phyloP scores from a whole-genome alignment of 768 basidiomycete genomes.

The Cystofilobasidium macerans region DNA sequence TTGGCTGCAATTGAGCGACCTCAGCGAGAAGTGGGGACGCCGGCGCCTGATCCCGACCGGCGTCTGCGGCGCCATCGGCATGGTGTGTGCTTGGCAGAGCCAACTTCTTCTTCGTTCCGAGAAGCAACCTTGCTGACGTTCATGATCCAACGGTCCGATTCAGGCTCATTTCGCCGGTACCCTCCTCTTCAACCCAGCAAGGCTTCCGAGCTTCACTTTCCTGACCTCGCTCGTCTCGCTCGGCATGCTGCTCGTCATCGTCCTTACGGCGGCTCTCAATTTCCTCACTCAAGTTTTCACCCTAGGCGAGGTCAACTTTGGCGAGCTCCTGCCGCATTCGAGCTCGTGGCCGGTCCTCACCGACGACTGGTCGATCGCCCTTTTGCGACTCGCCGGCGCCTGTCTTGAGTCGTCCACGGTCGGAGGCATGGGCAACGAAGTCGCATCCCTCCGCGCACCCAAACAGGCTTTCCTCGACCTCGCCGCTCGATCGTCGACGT shows the following conservation, averaged over 20 bases:
- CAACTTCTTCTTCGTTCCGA: neutral
- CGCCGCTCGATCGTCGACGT: neutral
- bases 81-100: neutral
- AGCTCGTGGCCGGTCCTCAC: neutral
- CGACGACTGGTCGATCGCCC: conserved; percentile 18
- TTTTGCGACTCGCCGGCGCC: neutral
- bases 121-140: too few relatives aligned
- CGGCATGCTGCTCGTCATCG: conserved; percentile 12
- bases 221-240: conserved; percentile 19
- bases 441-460: neutral
- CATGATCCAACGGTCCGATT: too few relatives aligned
- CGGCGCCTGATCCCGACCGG: conserved; percentile 13
- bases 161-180: neutral
- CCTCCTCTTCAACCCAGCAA: neutral
- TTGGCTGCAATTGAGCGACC: conserved; percentile 8
- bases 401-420: conserved; percentile 1
- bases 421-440: neutral
- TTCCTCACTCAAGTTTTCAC: conserved; percentile 12
- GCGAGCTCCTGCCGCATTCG: conserved; percentile 10
- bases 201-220: conserved; percentile 20
- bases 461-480: neutral
- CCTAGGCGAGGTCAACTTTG: neutral
- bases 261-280: conserved; percentile 17
- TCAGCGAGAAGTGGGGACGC: neutral
- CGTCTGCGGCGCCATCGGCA: conserved; percentile 10